Evolutionary conservation across 768 basidiomycete genomes (phyloP).

Genomic region (Suillus plorans): DNA sequence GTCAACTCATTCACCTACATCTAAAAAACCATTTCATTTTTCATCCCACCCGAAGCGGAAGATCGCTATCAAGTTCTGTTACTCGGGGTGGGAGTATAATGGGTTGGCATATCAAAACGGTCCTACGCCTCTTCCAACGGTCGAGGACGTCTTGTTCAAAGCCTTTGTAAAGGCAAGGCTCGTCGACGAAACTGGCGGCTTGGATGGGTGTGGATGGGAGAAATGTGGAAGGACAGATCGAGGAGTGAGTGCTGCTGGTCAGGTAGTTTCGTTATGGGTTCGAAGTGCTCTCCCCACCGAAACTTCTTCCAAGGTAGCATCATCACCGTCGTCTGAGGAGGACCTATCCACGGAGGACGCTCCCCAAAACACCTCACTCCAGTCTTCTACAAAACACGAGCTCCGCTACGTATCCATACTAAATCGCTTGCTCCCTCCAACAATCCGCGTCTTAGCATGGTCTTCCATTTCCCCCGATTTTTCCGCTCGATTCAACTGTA

Average conservation of each 20-base stretch:
- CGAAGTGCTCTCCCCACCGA: conserved; percentile 56
- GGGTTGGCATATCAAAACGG: conserved; percentile 82
- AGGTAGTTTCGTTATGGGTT: conserved; percentile 91
- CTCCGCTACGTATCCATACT: not conserved
- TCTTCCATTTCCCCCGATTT: conserved; percentile 79
- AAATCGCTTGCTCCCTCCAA: not conserved
- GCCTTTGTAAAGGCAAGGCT: conserved; percentile 77
- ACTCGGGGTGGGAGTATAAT: conserved; percentile 89
- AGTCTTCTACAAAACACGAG: not conserved
- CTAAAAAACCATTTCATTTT: conserved; percentile 58
- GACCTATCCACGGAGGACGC: not conserved
- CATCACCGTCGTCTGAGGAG: too few relatives aligned
- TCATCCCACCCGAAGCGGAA: conserved; percentile 73
- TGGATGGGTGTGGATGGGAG: conserved; percentile 89
- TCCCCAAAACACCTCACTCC: not conserved
- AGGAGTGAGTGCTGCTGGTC: conserved; percentile 92
- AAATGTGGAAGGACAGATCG: conserved; percentile 93
- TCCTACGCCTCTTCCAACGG: conserved; percentile 78
- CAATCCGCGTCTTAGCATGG: conserved; percentile 70
- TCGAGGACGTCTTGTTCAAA: conserved; percentile 82
- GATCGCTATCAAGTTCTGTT: conserved; percentile 92
- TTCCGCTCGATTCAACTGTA: conserved; percentile 88
- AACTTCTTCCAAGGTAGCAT: too few relatives aligned
- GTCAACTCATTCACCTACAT: conserved; percentile 19
- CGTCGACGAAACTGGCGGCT: conserved; percentile 69